A percentile compares a stretch with the other conserved stretches of the same genome.
Conservation (phyloP, 345 rosid species). For the Salix purpurea region DNA sequence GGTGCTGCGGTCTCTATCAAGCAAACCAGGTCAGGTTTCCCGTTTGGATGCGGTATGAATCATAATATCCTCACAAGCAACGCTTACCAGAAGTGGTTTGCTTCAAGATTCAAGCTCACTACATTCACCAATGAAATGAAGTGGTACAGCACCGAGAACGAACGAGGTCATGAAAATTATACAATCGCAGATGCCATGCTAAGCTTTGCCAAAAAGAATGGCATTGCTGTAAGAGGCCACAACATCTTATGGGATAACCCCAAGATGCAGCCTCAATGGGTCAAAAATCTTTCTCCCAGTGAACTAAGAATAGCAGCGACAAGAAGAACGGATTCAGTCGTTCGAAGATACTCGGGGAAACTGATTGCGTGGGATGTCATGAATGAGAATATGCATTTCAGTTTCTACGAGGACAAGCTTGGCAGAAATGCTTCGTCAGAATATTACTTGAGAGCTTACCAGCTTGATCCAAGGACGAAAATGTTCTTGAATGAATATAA, state of each 20-base stretch:
- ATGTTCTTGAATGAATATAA: slow-evolving; percentile 79
- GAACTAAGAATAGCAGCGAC: slow-evolving; percentile 38
- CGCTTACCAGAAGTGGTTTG: slow-evolving; percentile 62
- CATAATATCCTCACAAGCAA: slow-evolving; percentile 46
- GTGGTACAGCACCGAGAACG: slow-evolving; percentile 71
- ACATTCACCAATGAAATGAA: slow-evolving; percentile 86
- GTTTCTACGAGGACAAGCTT: slow-evolving; percentile 63
- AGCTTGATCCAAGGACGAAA: slow-evolving; percentile 45
- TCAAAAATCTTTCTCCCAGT: slow-evolving; percentile 26
- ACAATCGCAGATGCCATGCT: slow-evolving; percentile 62
- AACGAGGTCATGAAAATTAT: slow-evolving; percentile 55
- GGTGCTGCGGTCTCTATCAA: slow-evolving; percentile 44
- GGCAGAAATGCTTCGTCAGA: slow-evolving; percentile 51
- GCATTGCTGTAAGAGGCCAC: slow-evolving; percentile 65
- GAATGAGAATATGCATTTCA: slow-evolving; percentile 75
- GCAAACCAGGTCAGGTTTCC: slow-evolving; percentile 45
- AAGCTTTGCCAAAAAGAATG: slow-evolving; percentile 35
- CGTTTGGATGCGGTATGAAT: slow-evolving; percentile 81
- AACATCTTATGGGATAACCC: slow-evolving; percentile 73
- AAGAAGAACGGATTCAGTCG: slow-evolving; percentile 51
- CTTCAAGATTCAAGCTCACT: slow-evolving; percentile 57
- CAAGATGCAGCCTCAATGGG: slow-evolving; percentile 64
- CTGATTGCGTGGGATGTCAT: slow-evolving; percentile 83
- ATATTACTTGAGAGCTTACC: slow-evolving; percentile 36
- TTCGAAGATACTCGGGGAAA: slow-evolving; percentile 54